A percentile compares a stretch with the other conserved stretches of the same genome.
Conservation (phyloP, 345 rosid genomes). For the rapeseed (Brassica napus) region Da-Ae NC_063438.1:5034501-5035000, state of each 20-base stretch:
- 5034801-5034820: conserved; percentile 63
- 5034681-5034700: conserved; percentile 61
- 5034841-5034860: conserved; percentile 55
- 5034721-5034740: conserved; percentile 72
- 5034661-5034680: conserved; percentile 72
- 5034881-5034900: neutral
- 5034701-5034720: conserved; percentile 64
- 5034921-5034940: neutral
- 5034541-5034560: neutral
- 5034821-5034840: conserved; percentile 53
- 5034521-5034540: neutral
- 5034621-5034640: conserved; percentile 53
- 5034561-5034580: neutral
- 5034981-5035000: neutral
- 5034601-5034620: conserved; percentile 73
- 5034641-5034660: conserved; percentile 61
- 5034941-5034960: neutral
- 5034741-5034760: conserved; percentile 68
- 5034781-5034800: conserved; percentile 61
- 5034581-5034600: neutral
- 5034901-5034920: neutral
- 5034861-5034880: conserved; percentile 50
- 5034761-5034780: conserved; percentile 72
- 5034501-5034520: neutral
- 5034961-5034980: neutral